Evolutionary conservation across 2,329 filamentous ascomycete genomes (phyloP).

Genomic region (Phialocephala sp.): DNA sequence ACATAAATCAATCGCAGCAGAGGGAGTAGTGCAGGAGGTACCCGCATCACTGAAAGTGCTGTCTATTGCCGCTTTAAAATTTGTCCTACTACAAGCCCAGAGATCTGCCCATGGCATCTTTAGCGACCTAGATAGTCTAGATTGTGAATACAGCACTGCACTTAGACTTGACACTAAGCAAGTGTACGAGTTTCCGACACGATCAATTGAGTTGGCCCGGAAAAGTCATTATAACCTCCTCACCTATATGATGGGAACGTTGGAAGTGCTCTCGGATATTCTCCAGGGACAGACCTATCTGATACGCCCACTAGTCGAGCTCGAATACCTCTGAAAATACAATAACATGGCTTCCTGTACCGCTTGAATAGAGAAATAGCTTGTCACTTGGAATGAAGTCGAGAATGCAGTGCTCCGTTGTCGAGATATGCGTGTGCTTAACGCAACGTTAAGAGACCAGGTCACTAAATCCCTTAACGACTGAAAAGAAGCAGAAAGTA

Average conservation of each 20-base stretch:
- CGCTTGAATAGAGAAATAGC: conserved; percentile 33
- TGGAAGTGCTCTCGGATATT: conserved; percentile 25
- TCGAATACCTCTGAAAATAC: conserved; percentile 27
- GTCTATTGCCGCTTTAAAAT: conserved; percentile 25
- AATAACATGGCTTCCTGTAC: conserved; percentile 28
- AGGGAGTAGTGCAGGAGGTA: conserved; percentile 22
- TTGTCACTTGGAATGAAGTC: conserved; percentile 29
- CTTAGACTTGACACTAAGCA: conserved; percentile 8
- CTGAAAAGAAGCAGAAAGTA: conserved; percentile 27
- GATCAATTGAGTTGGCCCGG: conserved; percentile 27
- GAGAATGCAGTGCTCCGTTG: conserved; percentile 25
- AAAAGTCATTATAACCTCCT: conserved; percentile 32
- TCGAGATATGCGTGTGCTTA: conserved; percentile 25
- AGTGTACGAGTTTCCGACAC: conserved; percentile 22
- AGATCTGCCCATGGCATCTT: conserved; percentile 13
- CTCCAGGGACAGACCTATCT: conserved; percentile 30
- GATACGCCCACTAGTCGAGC: conserved; percentile 21
- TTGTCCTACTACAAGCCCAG: conserved; percentile 30
- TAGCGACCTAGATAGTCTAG: conserved; percentile 32
- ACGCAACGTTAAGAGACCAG: conserved; percentile 18
- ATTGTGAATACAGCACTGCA: conserved; percentile 30
- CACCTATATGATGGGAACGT: conserved; percentile 32
- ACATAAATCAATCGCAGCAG: conserved; percentile 10
- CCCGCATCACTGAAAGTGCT: conserved; percentile 24
- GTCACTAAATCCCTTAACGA: conserved; percentile 26